Percentiles rank a stretch among this genome's conserved stretches.
These are phyloP conservation scores for Zanthoxylum bungeanum DNA, from an alignment of 345 rosid species.

Conservation along the genomic window DNA sequence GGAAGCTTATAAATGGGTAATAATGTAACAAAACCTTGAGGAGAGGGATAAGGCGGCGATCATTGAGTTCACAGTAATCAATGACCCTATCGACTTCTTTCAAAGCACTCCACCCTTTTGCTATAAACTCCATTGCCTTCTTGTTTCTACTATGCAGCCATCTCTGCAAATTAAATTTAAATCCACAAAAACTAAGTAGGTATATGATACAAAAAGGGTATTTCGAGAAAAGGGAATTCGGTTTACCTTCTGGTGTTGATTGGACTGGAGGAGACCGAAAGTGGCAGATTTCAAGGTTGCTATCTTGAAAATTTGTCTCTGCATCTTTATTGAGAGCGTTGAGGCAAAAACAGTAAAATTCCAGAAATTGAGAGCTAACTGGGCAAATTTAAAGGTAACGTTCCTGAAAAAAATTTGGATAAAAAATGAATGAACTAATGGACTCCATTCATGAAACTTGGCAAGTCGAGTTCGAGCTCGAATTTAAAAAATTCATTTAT, in stretches of 20 bases:
- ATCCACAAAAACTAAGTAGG: not conserved
- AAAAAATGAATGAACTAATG: not conserved
- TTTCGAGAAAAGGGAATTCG: not conserved
- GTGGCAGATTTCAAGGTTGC: constrained; percentile 3
- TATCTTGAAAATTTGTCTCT: constrained; percentile 7
- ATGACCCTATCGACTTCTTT: constrained; percentile 90
- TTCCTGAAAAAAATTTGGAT: too few species aligned
- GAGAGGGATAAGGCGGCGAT: constrained; percentile 79
- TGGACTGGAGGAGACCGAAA: constrained; percentile 12
- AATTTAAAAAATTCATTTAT: too few species aligned
- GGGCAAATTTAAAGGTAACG: not conserved
- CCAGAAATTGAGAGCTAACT: not conserved
- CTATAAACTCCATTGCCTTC: constrained; percentile 87
- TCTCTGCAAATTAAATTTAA: constrained; percentile 43
- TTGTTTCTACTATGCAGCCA: constrained; percentile 73
- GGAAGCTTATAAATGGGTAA: too few species aligned
- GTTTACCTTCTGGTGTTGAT: constrained; percentile 19
- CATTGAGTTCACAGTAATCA: constrained; percentile 82
- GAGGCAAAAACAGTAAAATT: too few species aligned
- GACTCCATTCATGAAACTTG: too few species aligned
- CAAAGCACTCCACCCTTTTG: constrained; percentile 81
- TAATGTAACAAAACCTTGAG: constrained; percentile 49
- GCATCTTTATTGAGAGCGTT: not conserved
- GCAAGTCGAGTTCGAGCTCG: too few species aligned
- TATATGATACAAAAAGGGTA: not conserved